Base-by-base conservation (phyloP, 768 basidiomycete species). In the Russula abietina region DNA sequence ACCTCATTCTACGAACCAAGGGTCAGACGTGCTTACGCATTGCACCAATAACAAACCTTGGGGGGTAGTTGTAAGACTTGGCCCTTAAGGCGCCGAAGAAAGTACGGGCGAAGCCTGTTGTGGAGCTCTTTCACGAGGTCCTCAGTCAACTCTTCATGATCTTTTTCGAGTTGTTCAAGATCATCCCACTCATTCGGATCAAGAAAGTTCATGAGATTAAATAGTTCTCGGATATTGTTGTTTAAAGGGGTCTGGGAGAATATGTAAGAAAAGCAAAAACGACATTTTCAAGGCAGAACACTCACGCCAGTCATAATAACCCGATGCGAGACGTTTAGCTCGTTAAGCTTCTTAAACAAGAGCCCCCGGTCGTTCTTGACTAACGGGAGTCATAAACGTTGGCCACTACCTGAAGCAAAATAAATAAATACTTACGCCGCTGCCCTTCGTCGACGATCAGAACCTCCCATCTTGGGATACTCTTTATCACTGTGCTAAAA, bases 161-260 rank as follows among this genome's bases (percentile, higher is more conserved):
- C 81, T 68, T 81, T 83, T 62, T 88, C 86, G 12, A 98, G 78
- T 7, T 73, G 79, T 69, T 87, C 84, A 24, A 98, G 76, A 71
- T 98, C 84, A 6, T 75, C 71, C 91, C 91, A 92, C 65, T 88
- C 78, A 14, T 74, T 67, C 6, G 89, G 84, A 71, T 94, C 91
- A 19, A 98, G 81, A 77, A 98, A 98, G 72, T 93, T 91, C 86
- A 99, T 93, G 48, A 99, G 80, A 72, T 95, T 98, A 79, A 98
- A 96, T 28, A 99, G 75, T 74, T 99, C 97, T 52, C 92, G 82
- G 26, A 99, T 88, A 71, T 98, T 98, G 77, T 98, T 98, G 74
- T 98, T 98, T 61, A 98, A 74, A 0, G 96, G 96, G 0, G 97
- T 98, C 82, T 93, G 62, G 22, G 41, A 10, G 43, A 43, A 46